These are phyloP conservation scores for Bisporella sp. DNA, from an alignment of 2,329 filamentous ascomycete genomes.

Conservation along the genomic window DNA sequence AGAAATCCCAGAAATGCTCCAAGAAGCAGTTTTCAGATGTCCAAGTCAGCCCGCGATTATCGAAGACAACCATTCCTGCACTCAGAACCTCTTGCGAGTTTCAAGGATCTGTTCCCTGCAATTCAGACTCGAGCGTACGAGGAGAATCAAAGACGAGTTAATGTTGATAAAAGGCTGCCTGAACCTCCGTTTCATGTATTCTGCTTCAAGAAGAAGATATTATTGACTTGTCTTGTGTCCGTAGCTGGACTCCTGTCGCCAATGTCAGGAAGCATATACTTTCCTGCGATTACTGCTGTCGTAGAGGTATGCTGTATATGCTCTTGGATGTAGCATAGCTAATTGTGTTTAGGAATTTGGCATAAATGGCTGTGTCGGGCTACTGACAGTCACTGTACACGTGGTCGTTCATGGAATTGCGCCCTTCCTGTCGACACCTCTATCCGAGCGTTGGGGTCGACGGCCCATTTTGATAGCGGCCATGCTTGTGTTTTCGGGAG, in stretches of 20 bases:
- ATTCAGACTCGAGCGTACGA: too few relatives aligned
- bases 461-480: conserved; percentile 23
- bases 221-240: conserved; percentile 41
- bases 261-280: conserved; percentile 44
- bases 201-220: conserved; percentile 32
- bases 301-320: not conserved
- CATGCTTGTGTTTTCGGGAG: conserved; percentile 38
- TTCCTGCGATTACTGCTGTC: conserved; percentile 33
- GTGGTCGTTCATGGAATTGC: conserved; percentile 44
- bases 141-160: not conserved
- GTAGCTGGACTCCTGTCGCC: conserved; percentile 46
- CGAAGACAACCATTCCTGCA: too few relatives aligned
- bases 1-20: too few relatives aligned
- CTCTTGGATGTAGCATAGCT: not conserved
- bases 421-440: conserved; percentile 39
- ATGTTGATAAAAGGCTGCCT: conserved; percentile 8
- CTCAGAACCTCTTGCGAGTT: too few relatives aligned
- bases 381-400: conserved; percentile 39
- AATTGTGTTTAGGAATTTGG: conserved; percentile 18
- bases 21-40: too few relatives aligned
- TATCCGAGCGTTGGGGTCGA: conserved; percentile 26
- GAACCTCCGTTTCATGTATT: conserved; percentile 31
- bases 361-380: conserved; percentile 27
- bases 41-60: too few relatives aligned
- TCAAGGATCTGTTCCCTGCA: too few relatives aligned